phyloP scores from a whole-genome alignment of 2,329 filamentous ascomycete genomes.

The Proliferodiscus dingleyae region DNA sequence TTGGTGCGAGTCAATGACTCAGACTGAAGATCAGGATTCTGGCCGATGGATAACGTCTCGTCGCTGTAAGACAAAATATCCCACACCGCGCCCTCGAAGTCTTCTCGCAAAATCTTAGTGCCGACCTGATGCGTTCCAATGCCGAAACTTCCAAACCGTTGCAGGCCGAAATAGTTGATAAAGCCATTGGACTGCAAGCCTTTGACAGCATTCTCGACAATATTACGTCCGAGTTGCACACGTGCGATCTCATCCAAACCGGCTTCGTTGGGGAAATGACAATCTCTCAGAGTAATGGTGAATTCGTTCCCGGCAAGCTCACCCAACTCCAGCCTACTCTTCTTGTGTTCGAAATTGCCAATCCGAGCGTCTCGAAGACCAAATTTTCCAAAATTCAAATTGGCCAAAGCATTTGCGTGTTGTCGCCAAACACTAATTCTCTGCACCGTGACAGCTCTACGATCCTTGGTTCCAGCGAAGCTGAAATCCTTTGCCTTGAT shows the following conservation, averaged over 20 bases:
- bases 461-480: conserved; percentile 70
- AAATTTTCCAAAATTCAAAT: conserved; percentile 59
- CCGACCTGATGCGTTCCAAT: conserved; percentile 84
- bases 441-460: conserved; percentile 64
- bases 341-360: conserved; percentile 77
- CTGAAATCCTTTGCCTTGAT: conserved; percentile 55
- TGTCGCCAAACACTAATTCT: conserved; percentile 57
- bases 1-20: conserved; percentile 46
- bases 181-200: conserved; percentile 73
- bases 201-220: conserved; percentile 56
- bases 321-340: conserved; percentile 70
- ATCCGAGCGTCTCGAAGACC: conserved; percentile 58
- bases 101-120: conserved; percentile 73
- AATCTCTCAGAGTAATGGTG: conserved; percentile 84
- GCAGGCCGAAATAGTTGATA: conserved; percentile 97
- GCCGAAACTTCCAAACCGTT: conserved; percentile 86
- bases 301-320: conserved; percentile 90
- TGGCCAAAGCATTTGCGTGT: conserved; percentile 57
- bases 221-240: conserved; percentile 39
- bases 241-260: conserved; percentile 44
- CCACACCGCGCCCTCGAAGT: conserved; percentile 76
- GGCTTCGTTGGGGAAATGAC: conserved; percentile 50
- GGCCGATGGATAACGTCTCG: conserved; percentile 51
- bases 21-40: conserved; percentile 38
- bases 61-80: conserved; percentile 70